A percentile compares a stretch with the other conserved stretches of the same genome.
These are phyloP conservation scores for Eragrostis nindensis DNA, from an alignment of 176 grass and related monocot genomes.

Conservation along the genomic window DNA sequence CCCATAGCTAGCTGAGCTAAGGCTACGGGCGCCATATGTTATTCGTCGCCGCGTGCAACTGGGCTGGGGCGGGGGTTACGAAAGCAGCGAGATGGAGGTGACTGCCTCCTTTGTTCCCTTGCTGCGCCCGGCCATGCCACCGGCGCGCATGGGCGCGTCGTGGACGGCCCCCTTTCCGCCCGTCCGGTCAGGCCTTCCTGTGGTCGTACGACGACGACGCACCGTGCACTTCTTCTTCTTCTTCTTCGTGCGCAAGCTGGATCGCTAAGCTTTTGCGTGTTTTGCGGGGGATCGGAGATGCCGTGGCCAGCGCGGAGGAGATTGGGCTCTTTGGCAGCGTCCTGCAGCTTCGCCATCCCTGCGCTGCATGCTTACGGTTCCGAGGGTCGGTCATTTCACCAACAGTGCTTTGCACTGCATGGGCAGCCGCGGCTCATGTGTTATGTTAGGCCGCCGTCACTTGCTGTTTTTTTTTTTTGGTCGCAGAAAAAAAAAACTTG, in stretches of 20 bases:
- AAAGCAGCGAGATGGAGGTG: constrained; percentile 44
- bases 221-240: not conserved
- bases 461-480: too few relatives aligned
- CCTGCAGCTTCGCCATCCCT: constrained; percentile 18
- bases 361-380: not conserved
- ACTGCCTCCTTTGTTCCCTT: constrained; percentile 39
- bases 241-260: not conserved
- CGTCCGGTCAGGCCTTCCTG: too few relatives aligned
- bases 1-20: constrained; percentile 2
- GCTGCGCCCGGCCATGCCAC: constrained; percentile 16
- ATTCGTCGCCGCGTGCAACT: not conserved
- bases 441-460: too few relatives aligned
- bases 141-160: constrained; percentile 36
- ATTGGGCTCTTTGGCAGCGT: not conserved
- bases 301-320: constrained; percentile 6
- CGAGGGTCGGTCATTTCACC: constrained; percentile 11
- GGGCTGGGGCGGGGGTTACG: constrained; percentile 5
- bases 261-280: not conserved
- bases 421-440: not conserved
- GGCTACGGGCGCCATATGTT: not conserved
- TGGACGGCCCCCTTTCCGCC: not conserved
- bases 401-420: not conserved
- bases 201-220: not conserved
- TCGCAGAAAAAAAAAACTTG: too few relatives aligned
- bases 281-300: constrained; percentile 15